These are phyloP conservation scores for Ascochyta rabiei DNA, from an alignment of 2,329 filamentous ascomycete genomes.

Conservation along the genomic window DNA sequence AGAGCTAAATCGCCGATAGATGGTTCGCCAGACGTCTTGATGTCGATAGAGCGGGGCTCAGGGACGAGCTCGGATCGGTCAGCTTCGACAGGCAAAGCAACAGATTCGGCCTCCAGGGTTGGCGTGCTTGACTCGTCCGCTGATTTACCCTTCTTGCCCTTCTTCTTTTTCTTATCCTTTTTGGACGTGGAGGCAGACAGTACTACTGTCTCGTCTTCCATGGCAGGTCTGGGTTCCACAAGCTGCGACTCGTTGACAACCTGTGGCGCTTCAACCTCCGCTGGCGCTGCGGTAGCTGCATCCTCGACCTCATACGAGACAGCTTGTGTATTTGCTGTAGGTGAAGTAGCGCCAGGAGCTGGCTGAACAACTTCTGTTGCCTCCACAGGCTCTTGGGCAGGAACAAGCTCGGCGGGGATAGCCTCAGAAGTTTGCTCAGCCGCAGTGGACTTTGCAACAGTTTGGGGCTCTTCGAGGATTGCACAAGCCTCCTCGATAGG, in stretches of 20 bases:
- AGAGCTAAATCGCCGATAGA: neutral
- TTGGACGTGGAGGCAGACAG: slow-evolving; percentile 16
- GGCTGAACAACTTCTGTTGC: neutral
- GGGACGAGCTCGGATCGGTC: neutral
- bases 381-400: neutral
- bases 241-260: neutral
- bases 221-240: neutral
- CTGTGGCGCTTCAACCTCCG: neutral
- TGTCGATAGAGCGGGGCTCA: neutral
- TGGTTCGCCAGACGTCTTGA: neutral
- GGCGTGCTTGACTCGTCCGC: slow-evolving; percentile 23
- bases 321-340: neutral
- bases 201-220: neutral
- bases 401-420: neutral
- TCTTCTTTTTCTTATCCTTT: slow-evolving; percentile 38
- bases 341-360: neutral
- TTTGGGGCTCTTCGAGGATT: neutral
- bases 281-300: neutral
- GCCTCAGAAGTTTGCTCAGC: neutral
- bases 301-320: neutral
- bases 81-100: slow-evolving; percentile 1
- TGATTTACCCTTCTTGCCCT: slow-evolving; percentile 28
- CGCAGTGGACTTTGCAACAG: neutral
- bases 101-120: slow-evolving; percentile 10
- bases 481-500: slow-evolving; percentile 12